Base-by-base conservation (phyloP, 1,139 yeast species). In the Kurtzmaniella quercitrusa region DNA sequence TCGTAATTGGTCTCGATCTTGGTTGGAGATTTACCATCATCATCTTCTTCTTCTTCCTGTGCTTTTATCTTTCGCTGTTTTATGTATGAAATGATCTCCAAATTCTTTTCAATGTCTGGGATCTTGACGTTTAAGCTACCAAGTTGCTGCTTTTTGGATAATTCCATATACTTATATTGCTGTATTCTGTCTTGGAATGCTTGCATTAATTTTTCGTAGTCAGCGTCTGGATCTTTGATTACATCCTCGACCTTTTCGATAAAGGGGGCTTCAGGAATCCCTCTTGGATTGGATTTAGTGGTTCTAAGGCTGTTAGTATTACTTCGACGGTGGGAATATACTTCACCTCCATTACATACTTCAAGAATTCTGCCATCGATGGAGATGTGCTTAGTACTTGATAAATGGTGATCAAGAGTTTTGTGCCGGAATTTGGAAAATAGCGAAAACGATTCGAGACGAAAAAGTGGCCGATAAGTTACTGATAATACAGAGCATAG, bases 191-290 rank as follows among this genome's bases (percentile, higher is more conserved):
- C 91, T 66, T 89, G 89, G 65, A 89, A 84, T 60, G 85, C 70
- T 43, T 73, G 68, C 72, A 89, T 80, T 33, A 81, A 73, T 36
- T 73, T 62, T 46, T 86, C 90, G 47, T 86, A 90, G 54, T 88
- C 93, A n/a, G 57, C 53, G 43, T 78, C 86, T 3, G 81, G 75
- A 54, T 79, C 73, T 56, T 78, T 81, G 53, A 90, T 77, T 53
- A 82, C 79, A 46, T 80, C 83, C 48, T 82, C 94, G 16, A 93
- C 95, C 48, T 81, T 80, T 50, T 87, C 95, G 48, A 94, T 83
- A 62, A 94, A 93, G 23, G 95, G 96, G 1, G 98, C 98, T 57
- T 87, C 87, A 10, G 98, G 99, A 46, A 93, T 93, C 1, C 98
- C 98, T 51, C 98, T 76, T 18, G 96, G 93, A 56, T 91, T 91